Percentiles rank a stretch among this genome's conserved stretches.
Conservation (phyloP, 805 yeast genomes). For the Pichia insulana region DNA sequence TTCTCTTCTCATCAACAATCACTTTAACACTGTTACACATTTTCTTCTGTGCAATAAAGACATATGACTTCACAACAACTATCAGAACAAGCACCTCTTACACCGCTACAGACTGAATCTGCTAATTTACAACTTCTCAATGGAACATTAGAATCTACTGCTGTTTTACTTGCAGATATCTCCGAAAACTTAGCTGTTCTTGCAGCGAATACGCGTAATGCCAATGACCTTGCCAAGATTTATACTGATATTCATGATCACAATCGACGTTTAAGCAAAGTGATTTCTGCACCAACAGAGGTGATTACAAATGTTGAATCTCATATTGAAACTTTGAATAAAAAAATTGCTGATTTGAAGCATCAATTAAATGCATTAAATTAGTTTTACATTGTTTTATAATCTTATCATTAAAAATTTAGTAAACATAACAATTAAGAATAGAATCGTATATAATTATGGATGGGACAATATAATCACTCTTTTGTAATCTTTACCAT, state of each 20-base stretch:
- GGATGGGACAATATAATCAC: neutral
- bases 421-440: neutral
- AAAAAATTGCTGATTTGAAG: neutral
- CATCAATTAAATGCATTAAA: neutral
- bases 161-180: neutral
- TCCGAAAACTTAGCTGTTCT: neutral
- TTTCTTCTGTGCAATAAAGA: too few relatives aligned
- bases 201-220: neutral
- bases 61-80: neutral
- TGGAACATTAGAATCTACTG: neutral
- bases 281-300: neutral
- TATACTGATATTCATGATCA: constrained; percentile 3
- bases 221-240: neutral
- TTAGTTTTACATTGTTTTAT: neutral
- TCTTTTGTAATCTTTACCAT: constrained; percentile 49
- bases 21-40: too few relatives aligned
- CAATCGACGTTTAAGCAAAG: neutral
- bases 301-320: neutral
- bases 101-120: constrained; percentile 1
- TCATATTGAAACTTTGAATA: neutral
- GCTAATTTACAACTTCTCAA: neutral
- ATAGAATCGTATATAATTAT: neutral
- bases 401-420: neutral
- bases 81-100: neutral
- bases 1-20: too few relatives aligned